Evolutionary conservation across 2,329 filamentous ascomycete species (phyloP).

Genomic region (Venturia pyrina): DNA sequence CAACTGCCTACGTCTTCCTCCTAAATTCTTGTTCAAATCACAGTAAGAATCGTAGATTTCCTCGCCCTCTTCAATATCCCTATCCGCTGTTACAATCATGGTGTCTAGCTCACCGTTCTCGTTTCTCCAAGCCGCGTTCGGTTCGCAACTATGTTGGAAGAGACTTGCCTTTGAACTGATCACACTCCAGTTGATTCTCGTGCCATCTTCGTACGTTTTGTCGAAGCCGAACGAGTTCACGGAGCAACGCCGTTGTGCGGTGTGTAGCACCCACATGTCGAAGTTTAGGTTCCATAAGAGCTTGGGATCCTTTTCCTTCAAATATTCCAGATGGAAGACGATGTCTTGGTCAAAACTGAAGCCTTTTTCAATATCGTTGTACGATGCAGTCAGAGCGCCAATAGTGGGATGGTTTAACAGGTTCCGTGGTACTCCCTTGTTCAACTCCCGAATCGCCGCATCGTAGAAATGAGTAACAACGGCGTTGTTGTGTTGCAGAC

Average conservation of each 20-base stretch:
- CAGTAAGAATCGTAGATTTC: not conserved
- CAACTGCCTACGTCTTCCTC: not conserved
- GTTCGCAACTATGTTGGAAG: not conserved
- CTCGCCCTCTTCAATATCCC: not conserved
- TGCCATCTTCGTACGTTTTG: not conserved
- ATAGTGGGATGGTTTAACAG: not conserved
- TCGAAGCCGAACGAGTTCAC: not conserved
- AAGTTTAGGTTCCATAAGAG: not conserved
- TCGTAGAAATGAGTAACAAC: not conserved
- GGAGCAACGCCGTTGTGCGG: not conserved
- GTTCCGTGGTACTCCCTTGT: not conserved
- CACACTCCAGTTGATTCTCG: not conserved
- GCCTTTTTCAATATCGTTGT: not conserved
- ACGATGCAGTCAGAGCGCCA: not conserved
- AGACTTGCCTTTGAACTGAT: not conserved
- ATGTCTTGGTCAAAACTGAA: not conserved
- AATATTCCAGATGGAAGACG: not conserved
- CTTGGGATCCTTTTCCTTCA: not conserved
- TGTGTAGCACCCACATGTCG: not conserved
- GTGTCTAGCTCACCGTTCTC: not conserved
- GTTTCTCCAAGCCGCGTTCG: not conserved
- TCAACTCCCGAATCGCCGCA: not conserved
- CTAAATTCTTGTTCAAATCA: not conserved
- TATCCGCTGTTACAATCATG: not conserved
- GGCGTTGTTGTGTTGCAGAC: no score